Evolutionary conservation across 306 rosid genomes (phyloP).

Genomic region (Myrica gale): DNA sequence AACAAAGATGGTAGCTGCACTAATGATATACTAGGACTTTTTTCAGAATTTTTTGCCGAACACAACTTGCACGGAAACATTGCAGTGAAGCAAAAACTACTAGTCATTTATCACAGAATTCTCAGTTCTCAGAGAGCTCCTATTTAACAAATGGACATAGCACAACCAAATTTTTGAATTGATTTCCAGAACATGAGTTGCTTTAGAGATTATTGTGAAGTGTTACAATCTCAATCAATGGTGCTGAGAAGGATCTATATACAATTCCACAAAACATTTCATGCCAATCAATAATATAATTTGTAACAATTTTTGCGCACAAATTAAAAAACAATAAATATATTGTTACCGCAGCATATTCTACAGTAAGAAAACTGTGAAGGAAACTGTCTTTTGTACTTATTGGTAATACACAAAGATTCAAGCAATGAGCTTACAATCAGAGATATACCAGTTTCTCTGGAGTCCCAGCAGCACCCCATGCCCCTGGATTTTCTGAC

Average conservation of each 20-base stretch:
- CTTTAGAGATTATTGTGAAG: neutral
- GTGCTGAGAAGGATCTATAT: neutral
- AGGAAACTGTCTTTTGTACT: neutral
- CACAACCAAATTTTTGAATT: neutral
- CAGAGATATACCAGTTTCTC: constrained; percentile 67
- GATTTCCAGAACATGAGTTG: neutral
- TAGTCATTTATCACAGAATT: neutral
- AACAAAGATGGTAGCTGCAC: too few relatives aligned
- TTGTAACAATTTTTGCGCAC: neutral
- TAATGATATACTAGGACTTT: too few relatives aligned
- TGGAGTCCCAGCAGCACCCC: constrained; percentile 73
- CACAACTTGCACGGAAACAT: neutral
- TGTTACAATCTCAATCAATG: neutral
- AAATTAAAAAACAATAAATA: neutral
- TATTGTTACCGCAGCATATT: constrained; percentile 3
- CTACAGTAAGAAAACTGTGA: neutral
- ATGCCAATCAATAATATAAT: neutral
- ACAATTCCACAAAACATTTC: neutral
- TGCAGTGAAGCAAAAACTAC: neutral
- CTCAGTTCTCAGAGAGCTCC: neutral
- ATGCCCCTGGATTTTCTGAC: constrained; percentile 67
- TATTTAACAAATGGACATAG: neutral
- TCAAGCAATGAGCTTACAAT: constrained; percentile 21
- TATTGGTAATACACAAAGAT: neutral
- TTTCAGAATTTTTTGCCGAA: too few relatives aligned